Evolutionary conservation across 1,284 basidiomycete species (phyloP).

Genomic region (Pyrrhoderma lamaoense): DNA sequence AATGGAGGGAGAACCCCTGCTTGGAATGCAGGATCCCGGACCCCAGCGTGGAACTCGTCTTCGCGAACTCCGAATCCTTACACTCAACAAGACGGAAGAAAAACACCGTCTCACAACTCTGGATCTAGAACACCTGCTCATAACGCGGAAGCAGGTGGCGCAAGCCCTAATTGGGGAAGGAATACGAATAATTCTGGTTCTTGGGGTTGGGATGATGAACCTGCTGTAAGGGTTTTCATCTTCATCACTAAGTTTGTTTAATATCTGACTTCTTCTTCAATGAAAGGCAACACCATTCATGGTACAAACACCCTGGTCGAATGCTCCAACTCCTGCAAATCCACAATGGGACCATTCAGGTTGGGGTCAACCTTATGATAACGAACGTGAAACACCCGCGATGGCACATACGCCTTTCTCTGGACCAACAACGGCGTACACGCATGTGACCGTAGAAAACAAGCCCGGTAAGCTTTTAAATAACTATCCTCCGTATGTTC

Average conservation of each 20-base stretch:
- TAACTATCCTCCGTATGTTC: neutral
- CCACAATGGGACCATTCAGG: neutral
- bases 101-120: constrained; percentile 51
- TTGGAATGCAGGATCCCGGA: constrained; percentile 31
- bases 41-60: constrained; percentile 55
- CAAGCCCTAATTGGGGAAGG: constrained; percentile 25
- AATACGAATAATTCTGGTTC: neutral
- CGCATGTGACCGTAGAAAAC: neutral
- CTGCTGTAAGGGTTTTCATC: constrained; percentile 7
- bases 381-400: neutral
- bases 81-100: constrained; percentile 34
- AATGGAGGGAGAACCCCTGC: constrained; percentile 30
- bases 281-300: constrained; percentile 11
- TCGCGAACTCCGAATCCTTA: constrained; percentile 71
- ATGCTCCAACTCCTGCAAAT: constrained; percentile 11
- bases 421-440: neutral
- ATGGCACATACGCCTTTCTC: constrained; percentile 4
- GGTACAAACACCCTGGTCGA: constrained; percentile 14
- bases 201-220: constrained; percentile 2
- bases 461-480: neutral
- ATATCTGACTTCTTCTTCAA: neutral
- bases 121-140: constrained; percentile 48
- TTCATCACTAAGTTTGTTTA: neutral
- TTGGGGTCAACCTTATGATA: neutral
- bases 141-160: constrained; percentile 28